Evolutionary conservation across 1,284 basidiomycete genomes (phyloP), one percentile per base, ranked within the genome.

Genomic region (Apiotrichum siamense): DNA sequence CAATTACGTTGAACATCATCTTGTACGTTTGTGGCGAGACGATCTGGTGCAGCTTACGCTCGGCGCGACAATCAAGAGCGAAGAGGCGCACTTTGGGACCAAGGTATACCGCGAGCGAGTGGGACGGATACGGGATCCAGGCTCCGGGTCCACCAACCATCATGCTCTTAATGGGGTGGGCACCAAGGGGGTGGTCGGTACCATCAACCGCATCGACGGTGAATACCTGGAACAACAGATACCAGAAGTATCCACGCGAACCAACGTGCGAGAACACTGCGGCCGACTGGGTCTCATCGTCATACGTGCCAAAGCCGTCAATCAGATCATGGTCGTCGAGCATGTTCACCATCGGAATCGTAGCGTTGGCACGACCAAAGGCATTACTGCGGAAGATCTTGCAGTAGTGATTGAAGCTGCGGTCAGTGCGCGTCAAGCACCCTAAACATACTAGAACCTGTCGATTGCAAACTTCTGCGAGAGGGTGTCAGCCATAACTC

Each of bases 171-270:
- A 83, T 81, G 7, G 81, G 77, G 66, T 92, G 88, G 0, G 59
- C 74, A 66, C 52, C 80, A 70, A 55, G 77, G 71, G 54, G 67
- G 52, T 84, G 83, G 52, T 83, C 77, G 12, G 79, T 73, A 3
- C 89, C 89, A 66, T 96, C 92, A 17, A 86, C 55, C 5, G 81
- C 81, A 55, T 84, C 75, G 57, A 85, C 84, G 59, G 88, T 82
- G 72, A 94, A 94, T 58, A 88, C 87, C 64, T 96, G 92, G 77
- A 97, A 96, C 0, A 96, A 76, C 18, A 94, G 77, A 75, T 83
- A 97, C 77, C 87, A 70, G 71, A 93, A 93, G 73, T 91, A 93
- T 18, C 85, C 88, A 61, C 87, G 77, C 3, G 82, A 75, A 18
- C 90, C 91, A 50, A 70, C 71, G 47, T 62, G 64, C 60, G 77